Evolutionary conservation across 306 rosid genomes (phyloP).

Genomic region (Castanospermum australe): DNA sequence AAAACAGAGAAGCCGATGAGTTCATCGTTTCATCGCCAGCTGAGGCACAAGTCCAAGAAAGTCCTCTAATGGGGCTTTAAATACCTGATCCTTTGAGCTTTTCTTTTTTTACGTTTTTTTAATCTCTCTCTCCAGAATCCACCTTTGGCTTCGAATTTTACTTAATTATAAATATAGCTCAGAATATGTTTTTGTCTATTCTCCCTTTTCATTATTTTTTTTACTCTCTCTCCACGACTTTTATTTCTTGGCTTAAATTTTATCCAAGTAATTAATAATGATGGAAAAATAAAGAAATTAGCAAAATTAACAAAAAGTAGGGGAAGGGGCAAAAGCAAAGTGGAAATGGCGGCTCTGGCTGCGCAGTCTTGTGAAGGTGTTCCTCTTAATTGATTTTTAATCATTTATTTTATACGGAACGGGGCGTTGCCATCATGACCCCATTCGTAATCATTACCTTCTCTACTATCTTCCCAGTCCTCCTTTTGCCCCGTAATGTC

Average conservation of each 20-base stretch:
- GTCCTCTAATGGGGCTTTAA: slow-evolving; percentile 33
- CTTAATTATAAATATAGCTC: background rate
- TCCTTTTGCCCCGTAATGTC: slow-evolving; percentile 1
- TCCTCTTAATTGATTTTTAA: slow-evolving; percentile 22
- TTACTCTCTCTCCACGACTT: background rate
- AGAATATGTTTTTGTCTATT: slow-evolving; percentile 37
- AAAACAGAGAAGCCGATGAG: slow-evolving; percentile 10
- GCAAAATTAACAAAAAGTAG: background rate
- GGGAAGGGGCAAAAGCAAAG: background rate
- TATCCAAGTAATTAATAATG: background rate
- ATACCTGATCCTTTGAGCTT: slow-evolving; percentile 42
- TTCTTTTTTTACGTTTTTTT: slow-evolving; percentile 6
- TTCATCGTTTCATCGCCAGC: slow-evolving; percentile 42
- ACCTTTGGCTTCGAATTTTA: background rate
- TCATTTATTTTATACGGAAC: slow-evolving; percentile 18
- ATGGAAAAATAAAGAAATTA: background rate
- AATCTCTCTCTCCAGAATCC: slow-evolving; percentile 22
- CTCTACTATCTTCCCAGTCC: background rate
- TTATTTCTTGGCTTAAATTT: background rate
- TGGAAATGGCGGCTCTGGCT: slow-evolving; percentile 92
- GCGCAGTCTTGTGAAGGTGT: slow-evolving; percentile 49
- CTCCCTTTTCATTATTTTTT: slow-evolving; percentile 6
- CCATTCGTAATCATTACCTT: slow-evolving; percentile 53
- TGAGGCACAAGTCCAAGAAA: slow-evolving; percentile 27
- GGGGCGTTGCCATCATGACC: slow-evolving; percentile 40